These are phyloP conservation scores for Prunus yedoensis DNA, from an alignment of 331 rosid genomes.

Conservation along the genomic window DNA sequence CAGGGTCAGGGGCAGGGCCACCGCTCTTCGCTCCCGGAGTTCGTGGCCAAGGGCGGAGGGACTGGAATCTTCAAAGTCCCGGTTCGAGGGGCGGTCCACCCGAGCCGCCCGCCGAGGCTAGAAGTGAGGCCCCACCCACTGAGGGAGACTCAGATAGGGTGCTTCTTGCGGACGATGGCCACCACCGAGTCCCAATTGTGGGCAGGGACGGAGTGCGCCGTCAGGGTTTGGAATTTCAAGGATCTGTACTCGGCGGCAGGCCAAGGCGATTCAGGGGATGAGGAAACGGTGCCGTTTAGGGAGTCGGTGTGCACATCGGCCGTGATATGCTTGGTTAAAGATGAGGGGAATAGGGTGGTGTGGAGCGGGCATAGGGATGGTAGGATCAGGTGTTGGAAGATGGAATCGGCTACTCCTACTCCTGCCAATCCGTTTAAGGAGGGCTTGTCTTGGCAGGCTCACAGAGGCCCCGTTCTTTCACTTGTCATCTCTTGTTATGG, in stretches of 20 bases:
- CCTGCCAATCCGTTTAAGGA: constrained; percentile 41
- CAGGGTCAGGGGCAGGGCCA: too few relatives aligned
- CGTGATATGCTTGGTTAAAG: constrained; percentile 71
- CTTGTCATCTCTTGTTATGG: constrained; percentile 72
- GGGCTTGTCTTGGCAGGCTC: constrained; percentile 83
- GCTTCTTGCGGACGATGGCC: constrained; percentile 62
- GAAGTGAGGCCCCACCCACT: constrained; percentile 86
- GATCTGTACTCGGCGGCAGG: constrained; percentile 57
- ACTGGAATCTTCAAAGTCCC: constrained; percentile 70
- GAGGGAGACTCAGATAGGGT: constrained; percentile 79
- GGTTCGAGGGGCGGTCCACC: constrained; percentile 63
- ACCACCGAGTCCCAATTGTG: constrained; percentile 66
- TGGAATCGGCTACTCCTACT: constrained; percentile 25
- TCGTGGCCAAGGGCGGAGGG: constrained; percentile 71
- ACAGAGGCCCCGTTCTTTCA: constrained; percentile 87
- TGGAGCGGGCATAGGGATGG: constrained; percentile 98
- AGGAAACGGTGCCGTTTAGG: constrained; percentile 69
- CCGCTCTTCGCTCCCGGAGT: constrained; percentile 54
- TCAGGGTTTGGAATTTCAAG: constrained; percentile 69
- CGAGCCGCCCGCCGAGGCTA: constrained; percentile 77
- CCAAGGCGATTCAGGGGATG: constrained; percentile 45
- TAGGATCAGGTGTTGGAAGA: constrained; percentile 75
- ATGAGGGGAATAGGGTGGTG: constrained; percentile 59
- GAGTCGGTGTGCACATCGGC: constrained; percentile 68
- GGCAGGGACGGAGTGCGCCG: constrained; percentile 76